phyloP scores from a whole-genome alignment of 2,329 filamentous ascomycete species.

The Epicoccum sorghinum region DNA sequence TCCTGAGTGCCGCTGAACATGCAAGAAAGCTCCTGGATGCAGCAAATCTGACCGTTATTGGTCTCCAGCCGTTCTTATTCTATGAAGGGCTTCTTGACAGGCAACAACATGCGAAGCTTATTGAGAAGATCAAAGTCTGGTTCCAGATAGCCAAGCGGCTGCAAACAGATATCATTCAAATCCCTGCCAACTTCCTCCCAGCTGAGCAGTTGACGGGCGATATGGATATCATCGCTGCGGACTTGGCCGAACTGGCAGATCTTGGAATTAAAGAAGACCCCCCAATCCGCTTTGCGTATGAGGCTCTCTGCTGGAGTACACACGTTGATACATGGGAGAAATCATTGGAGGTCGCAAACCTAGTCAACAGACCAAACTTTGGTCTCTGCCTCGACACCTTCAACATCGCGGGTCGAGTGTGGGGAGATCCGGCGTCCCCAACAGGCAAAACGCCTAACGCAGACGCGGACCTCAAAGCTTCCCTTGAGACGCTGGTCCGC shows the following conservation, averaged over 20 bases:
- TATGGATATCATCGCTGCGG: conserved; percentile 2
- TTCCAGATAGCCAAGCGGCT: conserved; percentile 10
- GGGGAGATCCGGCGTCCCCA: background rate
- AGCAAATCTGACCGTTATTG: conserved; percentile 2
- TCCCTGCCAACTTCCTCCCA: conserved; percentile 11
- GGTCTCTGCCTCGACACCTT: conserved; percentile 12
- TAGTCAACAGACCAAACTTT: conserved; percentile 6
- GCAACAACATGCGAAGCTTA: conserved; percentile 6
- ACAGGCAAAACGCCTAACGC: conserved; percentile 11
- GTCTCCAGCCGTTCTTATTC: conserved; percentile 9
- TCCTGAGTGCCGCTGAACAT: background rate
- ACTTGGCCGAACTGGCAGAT: background rate
- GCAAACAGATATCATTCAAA: conserved; percentile 7
- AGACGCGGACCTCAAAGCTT: conserved; percentile 6
- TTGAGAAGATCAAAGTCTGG: conserved; percentile 10
- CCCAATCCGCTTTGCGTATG: conserved; percentile 3
- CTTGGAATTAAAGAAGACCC: background rate
- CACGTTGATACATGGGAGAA: conserved; percentile 13
- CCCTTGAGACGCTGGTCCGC: background rate
- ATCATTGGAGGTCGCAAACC: conserved; percentile 1
- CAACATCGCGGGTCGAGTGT: background rate
- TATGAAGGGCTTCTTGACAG: conserved; percentile 12
- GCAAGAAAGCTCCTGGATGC: background rate
- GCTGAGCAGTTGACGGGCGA: conserved; percentile 5
- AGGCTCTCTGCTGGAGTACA: conserved; percentile 10